phyloP scores from a whole-genome alignment of 305 asterid species.

The Rubia tinctorum region DNA sequence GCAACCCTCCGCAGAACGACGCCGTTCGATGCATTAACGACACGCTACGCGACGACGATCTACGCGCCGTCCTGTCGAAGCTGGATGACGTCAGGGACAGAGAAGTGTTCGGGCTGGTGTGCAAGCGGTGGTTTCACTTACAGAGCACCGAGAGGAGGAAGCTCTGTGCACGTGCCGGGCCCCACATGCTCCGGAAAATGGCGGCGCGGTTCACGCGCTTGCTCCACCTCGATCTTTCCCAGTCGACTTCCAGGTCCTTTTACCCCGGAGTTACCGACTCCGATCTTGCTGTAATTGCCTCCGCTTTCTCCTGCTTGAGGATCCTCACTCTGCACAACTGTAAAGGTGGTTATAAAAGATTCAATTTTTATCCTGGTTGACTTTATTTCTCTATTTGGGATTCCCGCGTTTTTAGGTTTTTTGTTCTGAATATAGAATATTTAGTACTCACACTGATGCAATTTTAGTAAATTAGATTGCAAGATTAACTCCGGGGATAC shows the following conservation, averaged over 20 bases:
- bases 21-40: constrained; percentile 41
- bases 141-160: constrained; percentile 77
- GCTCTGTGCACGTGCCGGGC: constrained; percentile 83
- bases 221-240: constrained; percentile 74
- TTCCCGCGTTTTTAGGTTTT: not conserved
- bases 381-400: not conserved
- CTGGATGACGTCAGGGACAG: constrained; percentile 56
- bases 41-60: constrained; percentile 69
- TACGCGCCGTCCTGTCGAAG: constrained; percentile 51
- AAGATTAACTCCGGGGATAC: not conserved
- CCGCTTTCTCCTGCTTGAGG: constrained; percentile 53
- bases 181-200: constrained; percentile 73
- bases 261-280: constrained; percentile 89
- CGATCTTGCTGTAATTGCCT: constrained; percentile 70
- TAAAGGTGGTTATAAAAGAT: constrained; percentile 40
- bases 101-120: constrained; percentile 74
- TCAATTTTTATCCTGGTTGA: not conserved
- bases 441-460: not conserved
- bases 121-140: constrained; percentile 80
- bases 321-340: constrained; percentile 57
- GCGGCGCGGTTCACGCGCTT: constrained; percentile 74
- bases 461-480: not conserved
- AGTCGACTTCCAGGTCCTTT: constrained; percentile 77
- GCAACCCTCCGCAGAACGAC: not conserved
- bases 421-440: not conserved